These are phyloP conservation scores for Incumbomyces delicatus DNA, from an alignment of 2,329 filamentous ascomycete species.

Conservation along the genomic window DNA sequence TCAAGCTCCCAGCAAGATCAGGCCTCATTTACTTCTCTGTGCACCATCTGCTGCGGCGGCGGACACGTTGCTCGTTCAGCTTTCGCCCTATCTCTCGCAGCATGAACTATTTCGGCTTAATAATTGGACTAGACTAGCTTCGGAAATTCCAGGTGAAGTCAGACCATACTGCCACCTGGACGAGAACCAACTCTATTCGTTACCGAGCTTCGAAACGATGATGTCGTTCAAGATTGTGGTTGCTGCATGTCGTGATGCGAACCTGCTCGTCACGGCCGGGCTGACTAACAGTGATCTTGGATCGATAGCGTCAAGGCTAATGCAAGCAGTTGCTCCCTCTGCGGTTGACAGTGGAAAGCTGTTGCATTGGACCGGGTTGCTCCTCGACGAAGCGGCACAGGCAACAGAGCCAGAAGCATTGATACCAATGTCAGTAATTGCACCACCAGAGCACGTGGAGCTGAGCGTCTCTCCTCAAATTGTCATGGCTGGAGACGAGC, in stretches of 20 bases:
- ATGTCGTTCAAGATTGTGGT: slow-evolving; percentile 36
- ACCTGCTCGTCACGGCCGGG: slow-evolving; percentile 33
- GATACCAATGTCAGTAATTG: slow-evolving; percentile 32
- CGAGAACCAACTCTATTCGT: slow-evolving; percentile 30
- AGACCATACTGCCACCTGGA: slow-evolving; percentile 31
- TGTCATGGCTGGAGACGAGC: slow-evolving; percentile 38
- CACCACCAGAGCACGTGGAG: slow-evolving; percentile 24
- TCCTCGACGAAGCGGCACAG: slow-evolving; percentile 40
- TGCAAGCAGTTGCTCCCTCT: slow-evolving; percentile 6
- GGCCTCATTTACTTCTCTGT: slow-evolving; percentile 32
- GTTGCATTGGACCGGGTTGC: slow-evolving; percentile 33
- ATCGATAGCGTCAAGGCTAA: slow-evolving; percentile 21
- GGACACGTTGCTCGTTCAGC: slow-evolving; percentile 26
- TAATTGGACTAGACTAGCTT: slow-evolving; percentile 29
- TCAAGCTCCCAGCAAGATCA: slow-evolving; percentile 10
- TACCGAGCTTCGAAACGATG: slow-evolving; percentile 30
- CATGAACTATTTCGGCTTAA: slow-evolving; percentile 35
- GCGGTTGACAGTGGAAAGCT: neutral
- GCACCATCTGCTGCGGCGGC: slow-evolving; percentile 37
- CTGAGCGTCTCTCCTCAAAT: slow-evolving; percentile 26
- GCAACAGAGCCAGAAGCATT: slow-evolving; percentile 34
- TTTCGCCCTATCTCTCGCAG: slow-evolving; percentile 28
- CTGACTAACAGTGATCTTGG: slow-evolving; percentile 35
- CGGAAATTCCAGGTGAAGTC: slow-evolving; percentile 33
- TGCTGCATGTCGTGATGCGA: slow-evolving; percentile 32